Percentiles rank a stretch among this genome's conserved stretches.
Evolutionary conservation across 2,329 filamentous ascomycete genomes (phyloP).

Genomic region (Fusarium duplospermum): DNA sequence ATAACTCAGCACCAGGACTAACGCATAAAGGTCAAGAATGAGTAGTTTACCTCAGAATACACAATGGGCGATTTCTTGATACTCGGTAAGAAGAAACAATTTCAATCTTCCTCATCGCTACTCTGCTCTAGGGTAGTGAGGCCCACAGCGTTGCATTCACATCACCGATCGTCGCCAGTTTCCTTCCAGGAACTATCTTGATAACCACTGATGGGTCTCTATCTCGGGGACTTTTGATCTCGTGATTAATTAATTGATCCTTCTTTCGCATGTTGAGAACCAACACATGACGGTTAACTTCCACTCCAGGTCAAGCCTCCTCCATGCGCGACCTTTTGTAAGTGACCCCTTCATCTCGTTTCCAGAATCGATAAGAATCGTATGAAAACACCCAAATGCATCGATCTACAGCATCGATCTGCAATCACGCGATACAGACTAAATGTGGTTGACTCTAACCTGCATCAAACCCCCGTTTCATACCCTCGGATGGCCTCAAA

Average conservation of each 20-base stretch:
- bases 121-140: not conserved
- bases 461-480: slow-evolving; percentile 3
- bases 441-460: slow-evolving; percentile 13
- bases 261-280: not conserved
- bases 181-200: not conserved
- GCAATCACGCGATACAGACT: slow-evolving; percentile 8
- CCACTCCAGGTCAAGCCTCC: not conserved
- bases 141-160: not conserved
- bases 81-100: not conserved
- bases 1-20: not conserved
- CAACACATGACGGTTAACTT: not conserved
- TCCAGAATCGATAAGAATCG: not conserved
- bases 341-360: not conserved
- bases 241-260: not conserved
- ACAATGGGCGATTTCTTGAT: not conserved
- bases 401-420: slow-evolving; percentile 24
- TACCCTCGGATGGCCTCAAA: not conserved
- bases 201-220: not conserved
- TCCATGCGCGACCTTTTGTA: not conserved
- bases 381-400: slow-evolving; percentile 1
- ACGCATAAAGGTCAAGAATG: not conserved
- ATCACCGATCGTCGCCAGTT: not conserved
- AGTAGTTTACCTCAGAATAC: not conserved
- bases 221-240: not conserved
- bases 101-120: not conserved